Conservation (phyloP, 306 rosid species). For the Sechiopsis laciniata region DNA sequence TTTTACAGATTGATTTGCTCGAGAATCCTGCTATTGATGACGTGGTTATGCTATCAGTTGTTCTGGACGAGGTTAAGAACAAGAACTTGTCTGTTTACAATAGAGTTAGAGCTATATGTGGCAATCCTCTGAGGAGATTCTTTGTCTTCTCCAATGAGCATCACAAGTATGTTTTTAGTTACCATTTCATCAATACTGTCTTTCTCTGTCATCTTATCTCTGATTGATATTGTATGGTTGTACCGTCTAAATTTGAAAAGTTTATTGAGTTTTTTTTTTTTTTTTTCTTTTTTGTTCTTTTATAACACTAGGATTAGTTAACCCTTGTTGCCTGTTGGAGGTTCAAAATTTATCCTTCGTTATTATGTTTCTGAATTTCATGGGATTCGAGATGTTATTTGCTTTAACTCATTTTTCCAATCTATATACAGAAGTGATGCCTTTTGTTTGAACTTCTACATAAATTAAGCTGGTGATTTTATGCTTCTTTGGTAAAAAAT, state of each 20-base stretch:
- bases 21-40: conserved; percentile 80
- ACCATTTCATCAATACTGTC: neutral
- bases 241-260: neutral
- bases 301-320: neutral
- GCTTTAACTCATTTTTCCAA: neutral
- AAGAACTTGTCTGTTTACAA: conserved; percentile 68
- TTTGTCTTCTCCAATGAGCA: conserved; percentile 84
- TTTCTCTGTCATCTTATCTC: neutral
- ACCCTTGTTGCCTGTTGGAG: neutral
- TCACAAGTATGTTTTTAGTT: conserved; percentile 49
- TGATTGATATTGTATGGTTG: neutral
- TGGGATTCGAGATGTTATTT: neutral
- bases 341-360: neutral
- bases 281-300: no score
- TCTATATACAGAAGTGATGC: neutral
- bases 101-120: conserved; percentile 64
- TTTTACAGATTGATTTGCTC: conserved; percentile 81
- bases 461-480: neutral
- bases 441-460: conserved; percentile 9
- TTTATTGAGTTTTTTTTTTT: neutral
- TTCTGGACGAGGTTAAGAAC: conserved; percentile 84
- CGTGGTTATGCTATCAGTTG: conserved; percentile 75
- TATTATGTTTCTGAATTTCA: neutral
- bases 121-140: conserved; percentile 55
- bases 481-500: neutral